phyloP scores from a whole-genome alignment of 1,284 basidiomycete genomes.

The Ustilago sp. region DNA sequence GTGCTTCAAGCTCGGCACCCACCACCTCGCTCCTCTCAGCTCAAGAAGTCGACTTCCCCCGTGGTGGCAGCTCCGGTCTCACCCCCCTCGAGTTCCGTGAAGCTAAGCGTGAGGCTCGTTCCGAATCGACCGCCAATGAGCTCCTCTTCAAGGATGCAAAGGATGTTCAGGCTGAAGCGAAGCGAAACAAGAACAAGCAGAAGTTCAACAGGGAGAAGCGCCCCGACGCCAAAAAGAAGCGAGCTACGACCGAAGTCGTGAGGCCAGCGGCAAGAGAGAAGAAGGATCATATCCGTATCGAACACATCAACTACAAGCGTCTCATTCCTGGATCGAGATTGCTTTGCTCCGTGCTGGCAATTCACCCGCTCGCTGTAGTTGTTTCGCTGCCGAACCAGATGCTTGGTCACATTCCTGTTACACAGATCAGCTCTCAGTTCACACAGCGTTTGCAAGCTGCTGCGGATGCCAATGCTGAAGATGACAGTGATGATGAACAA shows the following conservation, averaged over 20 bases:
- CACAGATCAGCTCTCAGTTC: conserved; percentile 87
- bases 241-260: conserved; percentile 16
- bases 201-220: conserved; percentile 59
- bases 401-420: conserved; percentile 93
- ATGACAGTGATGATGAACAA: conserved; percentile 73
- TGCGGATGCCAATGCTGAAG: conserved; percentile 71
- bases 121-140: conserved; percentile 81
- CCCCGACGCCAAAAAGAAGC: conserved; percentile 68
- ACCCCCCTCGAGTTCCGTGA: conserved; percentile 92
- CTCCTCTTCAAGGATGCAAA: conserved; percentile 73
- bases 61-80: conserved; percentile 80
- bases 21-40: conserved; percentile 48
- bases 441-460: conserved; percentile 75
- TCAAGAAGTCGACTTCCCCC: conserved; percentile 83
- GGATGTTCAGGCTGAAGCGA: conserved; percentile 33
- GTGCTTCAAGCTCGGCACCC: conserved; percentile 17
- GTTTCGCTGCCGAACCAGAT: conserved; percentile 95
- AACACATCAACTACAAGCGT: conserved; percentile 96
- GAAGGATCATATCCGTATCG: conserved; percentile 77
- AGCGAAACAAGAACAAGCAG: conserved; percentile 55
- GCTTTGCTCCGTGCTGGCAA: conserved; percentile 84
- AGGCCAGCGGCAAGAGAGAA: conserved; percentile 38
- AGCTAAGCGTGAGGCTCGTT: conserved; percentile 83
- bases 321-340: conserved; percentile 86
- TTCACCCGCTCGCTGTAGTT: conserved; percentile 89